Evolutionary conservation across 345 rosid genomes (phyloP), one percentile per base, ranked within the genome.

Genomic region (Eucalyptus shirleyi): DNA sequence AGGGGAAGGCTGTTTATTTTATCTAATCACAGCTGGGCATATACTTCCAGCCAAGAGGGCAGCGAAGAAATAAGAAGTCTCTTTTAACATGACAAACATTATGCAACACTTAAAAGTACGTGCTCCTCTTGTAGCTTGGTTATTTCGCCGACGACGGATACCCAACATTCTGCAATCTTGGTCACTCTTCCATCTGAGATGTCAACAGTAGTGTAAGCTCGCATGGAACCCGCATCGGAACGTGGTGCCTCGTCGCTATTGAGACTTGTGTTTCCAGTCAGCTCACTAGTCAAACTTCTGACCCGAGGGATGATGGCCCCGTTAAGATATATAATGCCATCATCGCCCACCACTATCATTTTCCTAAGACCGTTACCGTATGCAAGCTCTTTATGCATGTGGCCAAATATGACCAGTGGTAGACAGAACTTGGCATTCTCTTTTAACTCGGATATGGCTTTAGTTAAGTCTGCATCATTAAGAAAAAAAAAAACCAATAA

Each of bases 241-340:
- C 9, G 89, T 7, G 88, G 60, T 67, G 90, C 88, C 42, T 89
- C 81, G n/a, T 65, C 23, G 56, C 86, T 89, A 49, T 19, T 50
- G 26, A 17, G 56, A 87, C 69, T 45, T 86, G 93, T 77, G 60
- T 86, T 30, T 82, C 86, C 59, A 90, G 45, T 91, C 65, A 53
- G 92, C 51, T 83, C 89, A 44, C 86, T 88, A 40, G 23, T 72
- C 62, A 85, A 86, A 77, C 87, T 85, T 90, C 89, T 93, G 87
- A 95, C 95, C 88, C 99, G 94, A 17, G 98, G 99, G 89, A 97
- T 96, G 81, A 97, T 89, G 56, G 99, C 99, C 37, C 96, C 99
- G 50, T 96, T 96, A 86, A 97, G 90, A 93, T 94, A 97, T 89
- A 96, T 86, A 26, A 90, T 94, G 77, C 92, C 92, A 90, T 95